Percentiles rank a stretch among this genome's conserved stretches.
Conservation (phyloP, 805 yeast species). For the Ogataea angusta region DNA sequence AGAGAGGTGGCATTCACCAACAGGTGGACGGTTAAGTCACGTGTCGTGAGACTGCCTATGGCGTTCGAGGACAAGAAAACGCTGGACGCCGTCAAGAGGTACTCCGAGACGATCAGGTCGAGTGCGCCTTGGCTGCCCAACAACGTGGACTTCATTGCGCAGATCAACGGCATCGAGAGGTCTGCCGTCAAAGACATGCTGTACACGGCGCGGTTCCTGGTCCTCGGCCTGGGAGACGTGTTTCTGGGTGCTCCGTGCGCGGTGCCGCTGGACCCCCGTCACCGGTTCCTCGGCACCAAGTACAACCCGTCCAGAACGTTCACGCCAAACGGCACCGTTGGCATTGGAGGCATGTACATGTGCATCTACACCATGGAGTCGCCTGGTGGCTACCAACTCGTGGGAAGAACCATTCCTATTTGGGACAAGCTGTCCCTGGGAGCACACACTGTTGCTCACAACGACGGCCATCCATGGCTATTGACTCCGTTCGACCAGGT, state of each 20-base stretch:
- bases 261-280: slow-evolving; percentile 96
- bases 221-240: slow-evolving; percentile 94
- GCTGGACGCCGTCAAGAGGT: slow-evolving; percentile 83
- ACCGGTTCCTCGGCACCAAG: slow-evolving; percentile 85
- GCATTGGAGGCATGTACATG: slow-evolving; percentile 99
- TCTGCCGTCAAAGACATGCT: slow-evolving; percentile 77
- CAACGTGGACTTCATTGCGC: slow-evolving; percentile 92
- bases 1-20: slow-evolving; percentile 66
- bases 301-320: slow-evolving; percentile 95
- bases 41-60: slow-evolving; percentile 85
- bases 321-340: slow-evolving; percentile 96
- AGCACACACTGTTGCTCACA: slow-evolving; percentile 47
- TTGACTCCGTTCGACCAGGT: slow-evolving; percentile 90
- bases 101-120: slow-evolving; percentile 88
- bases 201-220: slow-evolving; percentile 87
- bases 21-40: slow-evolving; percentile 83
- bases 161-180: slow-evolving; percentile 78
- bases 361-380: slow-evolving; percentile 97
- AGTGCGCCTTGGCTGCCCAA: slow-evolving; percentile 98
- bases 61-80: slow-evolving; percentile 94
- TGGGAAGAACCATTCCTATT: slow-evolving; percentile 94
- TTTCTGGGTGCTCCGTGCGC: slow-evolving; percentile 99
- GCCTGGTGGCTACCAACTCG: slow-evolving; percentile 97
- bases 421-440: slow-evolving; percentile 93
- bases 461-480: slow-evolving; percentile 73